Base-by-base conservation (phyloP, 345 rosid genomes). In the Aurinia saxatilis region DNA sequence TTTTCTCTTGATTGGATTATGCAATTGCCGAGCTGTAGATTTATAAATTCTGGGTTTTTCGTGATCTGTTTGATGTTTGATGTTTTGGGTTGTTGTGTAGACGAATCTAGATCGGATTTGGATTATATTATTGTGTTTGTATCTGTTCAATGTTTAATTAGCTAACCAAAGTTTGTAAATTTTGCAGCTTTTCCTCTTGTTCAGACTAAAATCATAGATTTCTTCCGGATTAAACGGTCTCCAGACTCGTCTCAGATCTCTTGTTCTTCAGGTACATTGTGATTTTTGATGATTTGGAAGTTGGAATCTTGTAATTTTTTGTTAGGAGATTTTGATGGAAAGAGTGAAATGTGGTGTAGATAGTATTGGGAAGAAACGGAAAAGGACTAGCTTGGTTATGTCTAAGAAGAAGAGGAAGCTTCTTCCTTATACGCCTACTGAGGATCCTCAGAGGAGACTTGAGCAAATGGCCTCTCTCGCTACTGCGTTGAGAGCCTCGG, bases 391-490 rank as follows among this genome's bases (percentile, higher is more conserved):
- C 50, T 73, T 87, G 37, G 88, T 83, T 19, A 60, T 82, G 75
- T 81, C 86, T 23, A 93, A 93, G 71, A 93, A 80, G 82, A 93
- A 76, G 72, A 77, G 96, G 37, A 86, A 64, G 73, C 54, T 90
- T 36, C 72, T 93, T 65, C 82, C 88, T 2, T 90, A 77, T 70
- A 72, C n/a, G 55, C 90, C 99, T 49, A 75, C 76, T 8, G 80
- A 77, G 57, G 90, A 90, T 74, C 84, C 81, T 10, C 64, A 70
- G 12, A 67, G 84, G 65, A 84, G 86, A 57, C 58, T 90, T 36
- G 76, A 77, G 67, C 99, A 93, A 70, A 93, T 93, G 97, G 90
- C 91, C 23, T 84, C 99, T 12, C 82, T 93, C 5, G 99, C 99
- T 5, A 77, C 91, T 3, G 97, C 99, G 2, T 74, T 93, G 67